Conservation (phyloP, 164 flowering plant species). For the Vitis rotundifolia region DNA sequence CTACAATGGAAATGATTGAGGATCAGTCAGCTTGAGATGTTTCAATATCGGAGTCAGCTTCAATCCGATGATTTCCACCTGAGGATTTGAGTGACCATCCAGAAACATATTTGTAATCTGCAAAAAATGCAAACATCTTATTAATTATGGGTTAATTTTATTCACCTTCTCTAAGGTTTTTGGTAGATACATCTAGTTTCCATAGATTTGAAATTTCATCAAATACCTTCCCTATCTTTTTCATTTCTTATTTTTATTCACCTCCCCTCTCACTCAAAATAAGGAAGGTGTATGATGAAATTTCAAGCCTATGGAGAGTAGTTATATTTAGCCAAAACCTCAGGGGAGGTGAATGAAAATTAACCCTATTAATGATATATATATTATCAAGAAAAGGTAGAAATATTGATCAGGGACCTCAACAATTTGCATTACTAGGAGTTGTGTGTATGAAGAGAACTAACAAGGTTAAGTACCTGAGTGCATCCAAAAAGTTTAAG, state of each 20-base stretch:
- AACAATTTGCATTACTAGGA: not conserved
- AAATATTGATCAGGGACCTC: not conserved
- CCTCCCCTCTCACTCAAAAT: no score
- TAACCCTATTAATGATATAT: no score
- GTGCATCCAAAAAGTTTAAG: slow-evolving; percentile 88
- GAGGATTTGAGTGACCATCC: slow-evolving; percentile 55
- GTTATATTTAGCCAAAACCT: not conserved
- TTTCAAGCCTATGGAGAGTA: no score
- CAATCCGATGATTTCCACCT: slow-evolving; percentile 50
- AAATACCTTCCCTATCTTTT: no score
- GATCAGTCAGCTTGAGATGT: slow-evolving; percentile 28
- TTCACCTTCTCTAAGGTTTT: no score
- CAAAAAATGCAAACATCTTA: slow-evolving; percentile 8
- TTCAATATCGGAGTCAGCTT: slow-evolving; percentile 45
- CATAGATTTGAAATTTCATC: no score
- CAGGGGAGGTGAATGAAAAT: no score
- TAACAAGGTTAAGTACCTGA: slow-evolving; percentile 53
- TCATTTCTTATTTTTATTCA: no score
- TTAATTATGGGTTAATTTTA: not conserved
- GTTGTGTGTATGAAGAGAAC: not conserved
- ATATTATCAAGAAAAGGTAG: not conserved
- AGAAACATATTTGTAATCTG: slow-evolving; percentile 54
- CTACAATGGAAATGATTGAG: slow-evolving; percentile 24
- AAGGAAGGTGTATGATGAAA: no score
- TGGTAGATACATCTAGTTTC: no score